A percentile compares a stretch with the other conserved stretches of the same genome.
Conservation (phyloP, 2,329 filamentous ascomycete genomes). For the Phyllosticta ampelicida region DNA sequence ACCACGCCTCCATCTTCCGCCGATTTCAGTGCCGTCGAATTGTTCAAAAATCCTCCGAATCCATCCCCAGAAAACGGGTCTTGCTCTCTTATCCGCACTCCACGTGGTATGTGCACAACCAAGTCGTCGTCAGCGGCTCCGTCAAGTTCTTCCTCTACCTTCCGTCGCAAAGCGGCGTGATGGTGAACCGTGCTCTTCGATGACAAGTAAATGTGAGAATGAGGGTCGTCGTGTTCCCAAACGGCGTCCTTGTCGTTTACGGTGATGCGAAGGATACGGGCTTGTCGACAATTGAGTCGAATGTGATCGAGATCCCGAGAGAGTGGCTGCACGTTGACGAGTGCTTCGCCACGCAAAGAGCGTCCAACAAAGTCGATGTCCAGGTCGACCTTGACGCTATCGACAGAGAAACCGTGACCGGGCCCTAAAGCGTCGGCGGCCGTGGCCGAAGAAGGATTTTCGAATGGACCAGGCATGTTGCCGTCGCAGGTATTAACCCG, state of each 20-base stretch:
- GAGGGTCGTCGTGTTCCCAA: conserved; percentile 50
- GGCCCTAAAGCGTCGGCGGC: conserved; percentile 1
- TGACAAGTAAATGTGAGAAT: conserved; percentile 53
- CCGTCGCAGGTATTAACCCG: conserved; percentile 10
- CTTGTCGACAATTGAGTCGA: conserved; percentile 52
- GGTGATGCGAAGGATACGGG: conserved; percentile 43
- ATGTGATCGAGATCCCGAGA: conserved; percentile 44
- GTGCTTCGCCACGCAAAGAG: conserved; percentile 64
- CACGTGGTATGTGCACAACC: conserved; percentile 47
- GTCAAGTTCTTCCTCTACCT: conserved; percentile 46
- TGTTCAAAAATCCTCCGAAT: not conserved
- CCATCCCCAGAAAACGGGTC: conserved; percentile 35
- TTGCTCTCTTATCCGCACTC: conserved; percentile 51
- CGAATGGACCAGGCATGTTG: conserved; percentile 16
- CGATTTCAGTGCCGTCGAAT: conserved; percentile 12
- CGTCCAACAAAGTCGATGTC: conserved; percentile 77
- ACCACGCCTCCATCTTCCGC: conserved; percentile 20
- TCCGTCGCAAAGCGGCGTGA: conserved; percentile 64
- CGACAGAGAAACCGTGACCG: conserved; percentile 42
- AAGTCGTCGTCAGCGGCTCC: conserved; percentile 47
- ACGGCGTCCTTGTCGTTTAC: conserved; percentile 29
- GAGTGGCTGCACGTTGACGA: conserved; percentile 65
- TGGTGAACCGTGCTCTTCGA: conserved; percentile 55
- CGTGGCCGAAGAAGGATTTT: conserved; percentile 20
- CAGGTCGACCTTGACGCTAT: conserved; percentile 79